Conservation (phyloP, 1,284 basidiomycete genomes). For the Ganoderma boninense region DNA sequence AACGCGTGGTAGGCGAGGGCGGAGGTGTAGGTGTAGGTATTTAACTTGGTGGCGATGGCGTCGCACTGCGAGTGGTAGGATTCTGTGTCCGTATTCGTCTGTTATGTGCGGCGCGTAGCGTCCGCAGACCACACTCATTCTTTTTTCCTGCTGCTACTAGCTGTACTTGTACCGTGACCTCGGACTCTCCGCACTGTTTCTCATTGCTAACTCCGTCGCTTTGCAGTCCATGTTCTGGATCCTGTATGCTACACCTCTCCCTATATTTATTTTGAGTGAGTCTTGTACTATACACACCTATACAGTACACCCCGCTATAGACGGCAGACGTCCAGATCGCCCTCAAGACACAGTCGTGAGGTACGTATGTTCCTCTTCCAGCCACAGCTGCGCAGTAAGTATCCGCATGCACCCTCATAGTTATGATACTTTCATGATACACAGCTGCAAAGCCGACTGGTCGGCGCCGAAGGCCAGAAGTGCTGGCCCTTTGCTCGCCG, state of each 20-base stretch:
- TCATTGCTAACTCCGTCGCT: neutral
- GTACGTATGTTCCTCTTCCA: neutral
- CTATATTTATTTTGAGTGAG: neutral
- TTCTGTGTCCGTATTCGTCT: neutral
- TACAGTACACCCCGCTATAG: no score
- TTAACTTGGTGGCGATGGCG: no score
- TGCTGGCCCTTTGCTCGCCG: no score
- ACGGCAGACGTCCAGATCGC: neutral
- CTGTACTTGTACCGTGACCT: neutral
- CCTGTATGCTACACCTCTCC: neutral
- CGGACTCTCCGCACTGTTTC: neutral
- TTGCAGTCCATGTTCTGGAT: neutral
- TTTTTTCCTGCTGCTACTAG: neutral
- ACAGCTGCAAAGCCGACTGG: no score
- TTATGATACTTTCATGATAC: no score
- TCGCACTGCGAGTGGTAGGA: neutral
- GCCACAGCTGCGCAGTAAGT: no score
- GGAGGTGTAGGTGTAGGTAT: no score
- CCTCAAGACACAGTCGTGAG: neutral
- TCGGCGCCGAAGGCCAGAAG: no score
- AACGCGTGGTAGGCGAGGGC: no score
- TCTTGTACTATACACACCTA: neutral
- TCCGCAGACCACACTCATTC: neutral
- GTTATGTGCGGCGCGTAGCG: neutral
- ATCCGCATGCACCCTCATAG: no score